Evolutionary conservation across 108 stramenopile genomes (phyloP).

Genomic region (Fragilaria radians): DNA sequence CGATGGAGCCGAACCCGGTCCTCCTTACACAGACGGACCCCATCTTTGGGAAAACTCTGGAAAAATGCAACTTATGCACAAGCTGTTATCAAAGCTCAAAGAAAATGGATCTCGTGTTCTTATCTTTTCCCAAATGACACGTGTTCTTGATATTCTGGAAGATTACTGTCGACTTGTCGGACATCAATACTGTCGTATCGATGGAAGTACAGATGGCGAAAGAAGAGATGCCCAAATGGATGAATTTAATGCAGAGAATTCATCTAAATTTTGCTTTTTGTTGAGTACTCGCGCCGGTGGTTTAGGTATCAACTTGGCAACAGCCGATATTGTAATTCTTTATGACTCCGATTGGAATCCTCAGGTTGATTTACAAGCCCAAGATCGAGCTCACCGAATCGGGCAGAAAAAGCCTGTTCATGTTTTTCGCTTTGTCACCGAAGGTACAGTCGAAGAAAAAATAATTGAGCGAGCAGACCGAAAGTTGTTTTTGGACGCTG

Average conservation of each 20-base stretch:
- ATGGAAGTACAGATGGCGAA: slow-evolving; percentile 94
- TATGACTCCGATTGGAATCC: slow-evolving; percentile 88
- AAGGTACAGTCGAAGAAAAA: slow-evolving; percentile 98
- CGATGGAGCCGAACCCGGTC: slow-evolving; percentile 95
- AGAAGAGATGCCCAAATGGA: slow-evolving; percentile 91
- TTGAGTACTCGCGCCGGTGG: slow-evolving; percentile 96
- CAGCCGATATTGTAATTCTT: slow-evolving; percentile 97
- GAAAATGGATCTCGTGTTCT: slow-evolving; percentile 88
- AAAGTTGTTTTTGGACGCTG: slow-evolving; percentile 98
- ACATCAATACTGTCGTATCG: slow-evolving; percentile 93
- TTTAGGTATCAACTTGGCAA: slow-evolving; percentile 96
- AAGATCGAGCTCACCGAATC: slow-evolving; percentile 91
- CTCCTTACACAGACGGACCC: slow-evolving; percentile 94
- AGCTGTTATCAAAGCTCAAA: slow-evolving; percentile 92
- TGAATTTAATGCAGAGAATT: slow-evolving; percentile 91
- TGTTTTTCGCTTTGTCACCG: slow-evolving; percentile 95
- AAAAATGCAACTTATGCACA: slow-evolving; percentile 89
- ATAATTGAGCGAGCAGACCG: slow-evolving; percentile 97
- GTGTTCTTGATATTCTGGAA: slow-evolving; percentile 94
- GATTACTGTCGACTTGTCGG: slow-evolving; percentile 85
- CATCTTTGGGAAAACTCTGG: slow-evolving; percentile 97
- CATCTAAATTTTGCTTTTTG: slow-evolving; percentile 91
- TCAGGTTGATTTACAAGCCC: slow-evolving; percentile 18
- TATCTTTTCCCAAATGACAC: slow-evolving; percentile 98
- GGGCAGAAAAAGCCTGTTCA: slow-evolving; percentile 98